A percentile compares a stretch with the other conserved stretches of the same genome.
phyloP scores from a whole-genome alignment of 805 yeast genomes.

The Kazachstania kunashirensis region DNA sequence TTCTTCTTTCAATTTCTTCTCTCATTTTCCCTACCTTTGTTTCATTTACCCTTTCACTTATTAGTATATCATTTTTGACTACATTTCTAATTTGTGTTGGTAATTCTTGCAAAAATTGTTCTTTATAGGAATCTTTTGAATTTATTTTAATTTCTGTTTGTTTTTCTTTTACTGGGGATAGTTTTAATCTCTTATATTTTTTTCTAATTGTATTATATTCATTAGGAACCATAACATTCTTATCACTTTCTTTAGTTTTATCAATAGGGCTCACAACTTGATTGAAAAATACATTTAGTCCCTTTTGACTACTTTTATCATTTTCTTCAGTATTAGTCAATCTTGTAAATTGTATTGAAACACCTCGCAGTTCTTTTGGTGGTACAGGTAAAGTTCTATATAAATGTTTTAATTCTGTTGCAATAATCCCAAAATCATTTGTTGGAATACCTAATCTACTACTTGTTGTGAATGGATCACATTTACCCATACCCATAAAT shows the following conservation, averaged over 20 bases:
- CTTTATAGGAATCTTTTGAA: slow-evolving; percentile 30
- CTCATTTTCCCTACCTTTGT: slow-evolving; percentile 15
- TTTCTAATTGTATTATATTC: too few species aligned
- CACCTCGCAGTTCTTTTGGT: slow-evolving; percentile 64
- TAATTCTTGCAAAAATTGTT: slow-evolving; percentile 52
- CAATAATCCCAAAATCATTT: slow-evolving; percentile 48
- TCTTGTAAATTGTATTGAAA: slow-evolving; percentile 60
- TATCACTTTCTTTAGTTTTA: too few species aligned
- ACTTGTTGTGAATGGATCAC: slow-evolving; percentile 54
- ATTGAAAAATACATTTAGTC: too few species aligned
- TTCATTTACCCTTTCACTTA: slow-evolving; percentile 14
- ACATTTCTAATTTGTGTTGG: slow-evolving; percentile 63
- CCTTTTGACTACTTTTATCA: too few species aligned
- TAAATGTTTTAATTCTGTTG: slow-evolving; percentile 48
- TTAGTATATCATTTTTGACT: slow-evolving; percentile 40
- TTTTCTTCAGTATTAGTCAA: slow-evolving; percentile 35
- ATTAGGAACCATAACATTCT: too few species aligned
- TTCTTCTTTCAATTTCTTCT: slow-evolving; percentile 10
- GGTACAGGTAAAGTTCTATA: slow-evolving; percentile 49
- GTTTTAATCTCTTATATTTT: slow-evolving; percentile 1
- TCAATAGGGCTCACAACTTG: too few species aligned
- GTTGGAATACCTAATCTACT: slow-evolving; percentile 53
- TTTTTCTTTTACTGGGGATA: slow-evolving; percentile 30
- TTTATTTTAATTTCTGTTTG: neutral
- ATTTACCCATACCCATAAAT: slow-evolving; percentile 73